Evolutionary conservation across 345 rosid genomes (phyloP).

Genomic region (Salix udensis): DNA sequence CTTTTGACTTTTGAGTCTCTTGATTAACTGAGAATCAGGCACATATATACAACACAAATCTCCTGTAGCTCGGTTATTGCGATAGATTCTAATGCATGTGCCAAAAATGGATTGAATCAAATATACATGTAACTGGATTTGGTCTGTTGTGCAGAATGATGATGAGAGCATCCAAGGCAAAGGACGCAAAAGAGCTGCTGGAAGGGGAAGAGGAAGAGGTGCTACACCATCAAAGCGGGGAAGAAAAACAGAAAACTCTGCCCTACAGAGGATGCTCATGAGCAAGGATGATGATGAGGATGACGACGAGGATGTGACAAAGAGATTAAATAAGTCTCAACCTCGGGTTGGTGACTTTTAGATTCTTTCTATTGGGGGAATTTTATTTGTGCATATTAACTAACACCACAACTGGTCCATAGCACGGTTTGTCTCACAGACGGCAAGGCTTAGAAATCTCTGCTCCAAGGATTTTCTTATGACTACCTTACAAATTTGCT

Average conservation of each 20-base stretch:
- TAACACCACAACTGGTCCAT: too few relatives aligned
- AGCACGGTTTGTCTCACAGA: neutral
- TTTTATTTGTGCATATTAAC: too few relatives aligned
- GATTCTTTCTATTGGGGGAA: neutral
- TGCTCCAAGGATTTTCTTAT: neutral
- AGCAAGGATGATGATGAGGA: slow-evolving; percentile 68
- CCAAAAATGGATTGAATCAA: neutral
- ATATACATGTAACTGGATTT: neutral
- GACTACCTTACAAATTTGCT: neutral
- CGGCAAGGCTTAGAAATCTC: neutral
- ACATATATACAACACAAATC: too few relatives aligned
- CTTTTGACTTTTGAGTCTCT: too few relatives aligned
- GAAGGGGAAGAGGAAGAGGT: slow-evolving; percentile 66
- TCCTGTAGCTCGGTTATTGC: too few relatives aligned
- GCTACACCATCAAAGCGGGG: slow-evolving; percentile 75
- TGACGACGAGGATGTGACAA: slow-evolving; percentile 44
- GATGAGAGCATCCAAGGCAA: slow-evolving; percentile 40
- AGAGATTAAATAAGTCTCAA: slow-evolving; percentile 54
- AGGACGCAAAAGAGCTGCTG: slow-evolving; percentile 75
- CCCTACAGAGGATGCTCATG: slow-evolving; percentile 52
- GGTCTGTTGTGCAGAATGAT: slow-evolving; percentile 42
- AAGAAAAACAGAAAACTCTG: slow-evolving; percentile 56
- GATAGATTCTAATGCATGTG: too few relatives aligned
- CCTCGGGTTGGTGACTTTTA: slow-evolving; percentile 55
- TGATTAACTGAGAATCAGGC: too few relatives aligned